Evolutionary conservation across 2,329 filamentous ascomycete species (phyloP), one percentile per base, ranked within the genome.

Genomic region (Fusarium duplospermum): DNA sequence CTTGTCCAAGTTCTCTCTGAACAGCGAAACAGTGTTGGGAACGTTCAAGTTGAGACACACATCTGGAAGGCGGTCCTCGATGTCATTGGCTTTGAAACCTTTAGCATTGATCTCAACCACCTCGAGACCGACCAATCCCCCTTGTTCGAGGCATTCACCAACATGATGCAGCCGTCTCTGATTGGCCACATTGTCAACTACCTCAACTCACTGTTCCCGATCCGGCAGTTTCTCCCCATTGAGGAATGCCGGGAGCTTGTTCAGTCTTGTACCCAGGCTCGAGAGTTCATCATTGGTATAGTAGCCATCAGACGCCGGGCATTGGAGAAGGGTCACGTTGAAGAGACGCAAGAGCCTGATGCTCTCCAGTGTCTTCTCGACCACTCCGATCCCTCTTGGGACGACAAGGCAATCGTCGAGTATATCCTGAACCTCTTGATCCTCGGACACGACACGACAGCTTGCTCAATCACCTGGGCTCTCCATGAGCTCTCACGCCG

Each of bases 371-470:
- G 80, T 54, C 78, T 85, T 75, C 72, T 85, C 13, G 76, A 83
- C 58, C 78, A 83, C 16, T 66, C 59, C 9, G 75, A 67, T 29
- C 42, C 67, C 6, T 70, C 66, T 52, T 75, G 72, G 59, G 76
- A 80, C n/a, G 72, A 78, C 13, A 79, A 66, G 14, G 57, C 79
- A 8, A 75, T 83, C 16, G 71, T 80, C 16, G 79, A 80, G 73
- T 77, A 78, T 27, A 72, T 78, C 27, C 80, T 87, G 76, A 86
- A 85, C 9, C 83, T 86, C 70, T 76, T 86, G 36, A 80, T 84
- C 1, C 82, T 85, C 16, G 85, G 78, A 50, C 84, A 87, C 65
- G 85, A 87, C 64, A 87, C 85, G 0, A 86, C 85, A 0, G 84
- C 85, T 4, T 82, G 81, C 8, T 76, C 83, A 0, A 81, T 86